Evolutionary conservation across 2,329 filamentous ascomycete genomes (phyloP), one percentile per base, ranked within the genome.

Genomic region (Neonectria coccinea): DNA sequence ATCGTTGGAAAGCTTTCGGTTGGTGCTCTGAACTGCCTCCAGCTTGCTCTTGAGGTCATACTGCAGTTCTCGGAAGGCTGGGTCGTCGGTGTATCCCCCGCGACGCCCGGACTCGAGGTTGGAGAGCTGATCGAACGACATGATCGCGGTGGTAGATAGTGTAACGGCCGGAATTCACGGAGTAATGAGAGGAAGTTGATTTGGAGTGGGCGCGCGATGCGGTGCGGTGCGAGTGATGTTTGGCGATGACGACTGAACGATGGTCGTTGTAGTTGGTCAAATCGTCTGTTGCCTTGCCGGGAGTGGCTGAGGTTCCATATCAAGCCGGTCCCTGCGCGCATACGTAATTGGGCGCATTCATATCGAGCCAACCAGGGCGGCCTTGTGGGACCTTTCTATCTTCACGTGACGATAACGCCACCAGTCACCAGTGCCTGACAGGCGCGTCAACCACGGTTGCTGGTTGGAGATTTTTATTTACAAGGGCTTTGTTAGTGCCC

Each of bases 121-220:
- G 61, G 92, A 92, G 68, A 96, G 87, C 73, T 93, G 92, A 78
- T 97, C 92, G 82, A 96, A 98, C 18, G 95, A 97, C 95, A 98
- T 98, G 67, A 18, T 60, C 48, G 59, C 33, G 31, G 41, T 8
- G 22, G 42, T 12, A 7, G 18, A 39, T 62, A 56, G 42, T 29
- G 9, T 42, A 31, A 14, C 18, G 3, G 51, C 29, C 14, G 39
- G 58, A 57, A 57, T 58, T 61, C 33, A 36, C 52, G 22, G 14
- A 51, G 36, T n/a, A 54, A 51, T 27, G 50, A 20, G 57, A 51
- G 47, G 47, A 54, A 57, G 58, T 52, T 25, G 14, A 29, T 9
- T 59, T 47, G 9, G 56, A 29, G 20, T 41, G 41, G 45, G 11
- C 51, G 56, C 36, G 56, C 56, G 61, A 62, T 68, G 52, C 54